These are phyloP conservation scores for Leishmania mexicana DNA, from an alignment of 208 protist genomes.

Conservation along the genomic window DNA sequence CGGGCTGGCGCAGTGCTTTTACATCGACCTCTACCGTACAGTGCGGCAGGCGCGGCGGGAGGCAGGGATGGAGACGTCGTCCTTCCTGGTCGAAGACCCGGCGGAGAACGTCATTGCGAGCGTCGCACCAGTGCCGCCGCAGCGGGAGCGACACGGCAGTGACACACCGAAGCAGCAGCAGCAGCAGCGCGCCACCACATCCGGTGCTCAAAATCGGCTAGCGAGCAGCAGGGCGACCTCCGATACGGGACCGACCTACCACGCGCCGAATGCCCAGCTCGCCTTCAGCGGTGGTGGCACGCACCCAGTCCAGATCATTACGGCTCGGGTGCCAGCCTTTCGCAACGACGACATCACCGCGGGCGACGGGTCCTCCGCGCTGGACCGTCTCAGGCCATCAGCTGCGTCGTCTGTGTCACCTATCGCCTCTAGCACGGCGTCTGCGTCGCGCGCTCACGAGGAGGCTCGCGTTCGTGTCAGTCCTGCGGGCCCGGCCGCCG, in stretches of 20 bases:
- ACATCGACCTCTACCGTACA: constrained; percentile 68
- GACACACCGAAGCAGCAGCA: neutral
- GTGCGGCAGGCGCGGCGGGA: constrained; percentile 47
- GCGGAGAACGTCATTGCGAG: constrained; percentile 24
- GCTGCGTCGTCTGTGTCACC: neutral
- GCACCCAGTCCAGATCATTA: constrained; percentile 28
- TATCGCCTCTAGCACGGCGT: neutral
- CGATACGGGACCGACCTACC: constrained; percentile 6
- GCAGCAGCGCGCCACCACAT: neutral
- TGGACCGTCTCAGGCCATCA: neutral
- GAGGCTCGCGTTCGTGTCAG: neutral
- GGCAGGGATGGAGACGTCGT: constrained; percentile 41
- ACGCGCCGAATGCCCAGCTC: constrained; percentile 21
- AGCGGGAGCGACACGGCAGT: constrained; percentile 10
- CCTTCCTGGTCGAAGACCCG: constrained; percentile 60
- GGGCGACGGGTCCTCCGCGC: neutral
- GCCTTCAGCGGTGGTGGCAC: constrained; percentile 31
- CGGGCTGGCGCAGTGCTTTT: constrained; percentile 74
- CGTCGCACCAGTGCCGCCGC: neutral
- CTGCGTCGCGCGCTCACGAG: neutral
- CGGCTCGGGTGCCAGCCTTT: constrained; percentile 24
- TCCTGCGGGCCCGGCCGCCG: neutral
- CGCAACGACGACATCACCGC: constrained; percentile 30
- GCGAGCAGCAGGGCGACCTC: constrained; percentile 1
- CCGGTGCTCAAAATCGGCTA: neutral